phyloP scores from a whole-genome alignment of 495 filamentous ascomycete genomes.

The Tricharina praecox region DNA sequence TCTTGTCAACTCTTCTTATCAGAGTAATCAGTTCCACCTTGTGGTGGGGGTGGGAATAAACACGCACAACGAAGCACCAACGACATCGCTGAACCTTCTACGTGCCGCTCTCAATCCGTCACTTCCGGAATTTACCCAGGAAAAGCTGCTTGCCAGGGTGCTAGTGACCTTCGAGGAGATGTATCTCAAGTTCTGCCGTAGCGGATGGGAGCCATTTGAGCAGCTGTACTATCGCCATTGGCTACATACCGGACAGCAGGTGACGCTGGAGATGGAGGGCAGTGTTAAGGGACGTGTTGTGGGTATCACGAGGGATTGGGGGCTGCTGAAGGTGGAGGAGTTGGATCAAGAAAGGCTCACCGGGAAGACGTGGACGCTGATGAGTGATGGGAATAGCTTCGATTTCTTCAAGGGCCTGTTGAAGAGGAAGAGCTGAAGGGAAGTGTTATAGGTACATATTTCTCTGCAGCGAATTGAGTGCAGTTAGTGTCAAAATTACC shows the following conservation, averaged over 20 bases:
- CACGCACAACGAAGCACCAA: slow-evolving; percentile 67
- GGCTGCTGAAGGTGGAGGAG: slow-evolving; percentile 66
- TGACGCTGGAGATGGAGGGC: slow-evolving; percentile 71
- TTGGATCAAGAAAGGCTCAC: slow-evolving; percentile 64
- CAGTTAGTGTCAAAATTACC: no score
- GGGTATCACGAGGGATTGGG: slow-evolving; percentile 79
- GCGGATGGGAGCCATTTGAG: slow-evolving; percentile 61
- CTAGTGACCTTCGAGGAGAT: slow-evolving; percentile 62
- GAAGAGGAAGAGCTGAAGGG: slow-evolving; percentile 48
- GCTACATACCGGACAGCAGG: slow-evolving; percentile 74
- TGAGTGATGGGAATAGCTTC: slow-evolving; percentile 97
- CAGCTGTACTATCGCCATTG: slow-evolving; percentile 67
- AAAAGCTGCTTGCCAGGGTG: slow-evolving; percentile 71
- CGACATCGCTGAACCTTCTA: slow-evolving; percentile 56
- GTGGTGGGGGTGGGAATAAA: slow-evolving; percentile 86
- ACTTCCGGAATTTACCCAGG: slow-evolving; percentile 46
- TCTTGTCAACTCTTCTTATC: slow-evolving; percentile 75
- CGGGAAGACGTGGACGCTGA: slow-evolving; percentile 63
- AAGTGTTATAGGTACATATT: no score
- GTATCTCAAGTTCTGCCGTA: slow-evolving; percentile 53
- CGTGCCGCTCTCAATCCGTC: slow-evolving; percentile 1
- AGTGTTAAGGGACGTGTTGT: slow-evolving; percentile 62
- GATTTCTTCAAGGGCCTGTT: slow-evolving; percentile 89
- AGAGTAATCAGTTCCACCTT: slow-evolving; percentile 59
- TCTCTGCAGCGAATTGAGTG: no score